A percentile compares a stretch with the other conserved stretches of the same genome.
These are phyloP conservation scores for Trichosanthes truncata DNA, from an alignment of 306 rosid genomes.

Conservation along the genomic window DNA sequence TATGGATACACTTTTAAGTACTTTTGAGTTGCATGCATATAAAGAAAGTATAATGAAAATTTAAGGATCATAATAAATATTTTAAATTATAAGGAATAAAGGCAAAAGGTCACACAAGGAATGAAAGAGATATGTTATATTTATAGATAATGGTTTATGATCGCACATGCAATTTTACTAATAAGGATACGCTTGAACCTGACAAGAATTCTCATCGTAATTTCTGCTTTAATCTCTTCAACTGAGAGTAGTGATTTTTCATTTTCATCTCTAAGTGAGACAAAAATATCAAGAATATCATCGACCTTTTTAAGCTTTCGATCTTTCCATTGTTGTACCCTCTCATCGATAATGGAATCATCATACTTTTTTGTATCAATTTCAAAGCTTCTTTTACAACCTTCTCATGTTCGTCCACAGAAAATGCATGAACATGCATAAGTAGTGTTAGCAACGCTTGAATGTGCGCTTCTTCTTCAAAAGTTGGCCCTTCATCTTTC, in stretches of 20 bases:
- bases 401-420: neutral
- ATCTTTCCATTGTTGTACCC: neutral
- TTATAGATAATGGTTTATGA: no score
- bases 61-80: no score
- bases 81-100: no score
- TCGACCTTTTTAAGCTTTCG: neutral
- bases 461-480: neutral
- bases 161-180: no score
- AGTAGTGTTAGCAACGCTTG: neutral
- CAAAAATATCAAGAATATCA: conserved; percentile 5
- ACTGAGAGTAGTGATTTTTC: conserved; percentile 6
- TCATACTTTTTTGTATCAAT: neutral
- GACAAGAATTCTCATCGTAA: neutral
- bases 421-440: neutral
- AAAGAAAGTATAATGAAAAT: no score
- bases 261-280: conserved; percentile 18
- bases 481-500: conserved; percentile 17
- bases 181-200: no score
- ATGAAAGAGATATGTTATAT: no score
- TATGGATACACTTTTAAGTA: no score
- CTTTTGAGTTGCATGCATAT: no score
- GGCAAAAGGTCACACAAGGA: no score
- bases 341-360: neutral
- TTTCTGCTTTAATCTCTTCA: neutral
- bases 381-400: conserved; percentile 10